Base-by-base conservation (phyloP, 192 early-diverging fungal genomes). In the Chytriomyces sp. region DNA sequence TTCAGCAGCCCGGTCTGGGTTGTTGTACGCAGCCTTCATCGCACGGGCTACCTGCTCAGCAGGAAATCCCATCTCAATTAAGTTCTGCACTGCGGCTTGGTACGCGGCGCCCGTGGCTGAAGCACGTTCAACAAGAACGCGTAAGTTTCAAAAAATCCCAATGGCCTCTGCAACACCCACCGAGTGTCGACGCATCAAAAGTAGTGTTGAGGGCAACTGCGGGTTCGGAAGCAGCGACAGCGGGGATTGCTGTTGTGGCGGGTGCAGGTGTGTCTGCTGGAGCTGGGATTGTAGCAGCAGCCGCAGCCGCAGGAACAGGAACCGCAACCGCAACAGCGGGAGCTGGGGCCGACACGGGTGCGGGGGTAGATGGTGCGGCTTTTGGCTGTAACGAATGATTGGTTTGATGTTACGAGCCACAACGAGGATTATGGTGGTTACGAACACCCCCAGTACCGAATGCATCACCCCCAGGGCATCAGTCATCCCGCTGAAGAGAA, bases 11-110 rank as follows among this genome's bases (percentile, higher is more conserved):
- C 96, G 86, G 78, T 98, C 95, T 1, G 96, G 94, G 78, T 99
- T 99, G 78, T 96, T 97, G 75, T 92, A 98, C 69, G 93, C 95
- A 5, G 96, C 96, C 52, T 95, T 90, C 91, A 99, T 95, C 7
- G 96, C 96, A 59, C 78, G 76, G 39, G 91, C 85, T 53, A 93
- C 92, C 73, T 97, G 88, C 19, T 92, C 91, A 44, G 92, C 86
- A 62, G 90, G 85, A 79, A 93, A 99, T 22, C 96, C 96, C 95
- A 99, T 96, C 56, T 96, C 95, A 55, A 96, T 84, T 87, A 99
- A 91, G 76, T 92, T 93, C 38, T 84, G 75, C 40, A 96, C 88
- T n/a, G 93, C 92, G 59, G 81, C 82, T 67, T 93, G 90, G 65
- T 92, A 93, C 54, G 88, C 86, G 57, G 84, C 59, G 34, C 96